phyloP scores from a whole-genome alignment of 2,329 filamentous ascomycete genomes.

The Penicillium sp. region DNA sequence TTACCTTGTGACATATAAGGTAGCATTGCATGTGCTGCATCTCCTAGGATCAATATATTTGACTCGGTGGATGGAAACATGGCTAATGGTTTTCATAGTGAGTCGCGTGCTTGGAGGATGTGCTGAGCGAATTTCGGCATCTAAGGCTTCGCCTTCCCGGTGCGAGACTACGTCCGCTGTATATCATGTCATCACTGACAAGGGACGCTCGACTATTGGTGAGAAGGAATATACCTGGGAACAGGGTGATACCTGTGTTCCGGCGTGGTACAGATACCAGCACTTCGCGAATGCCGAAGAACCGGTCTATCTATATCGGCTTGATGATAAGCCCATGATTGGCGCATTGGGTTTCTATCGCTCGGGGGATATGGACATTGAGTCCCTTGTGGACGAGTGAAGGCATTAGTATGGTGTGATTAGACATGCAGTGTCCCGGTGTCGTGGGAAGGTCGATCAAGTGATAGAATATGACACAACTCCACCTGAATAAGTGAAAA shows the following conservation, averaged over 20 bases:
- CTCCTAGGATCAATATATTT: constrained; percentile 37
- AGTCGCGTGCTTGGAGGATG: constrained; percentile 49
- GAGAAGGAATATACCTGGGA: constrained; percentile 46
- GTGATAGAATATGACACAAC: neutral
- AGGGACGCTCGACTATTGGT: constrained; percentile 43
- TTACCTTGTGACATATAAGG: constrained; percentile 44
- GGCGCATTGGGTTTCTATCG: constrained; percentile 52
- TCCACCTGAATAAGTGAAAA: neutral
- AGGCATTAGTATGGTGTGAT: neutral
- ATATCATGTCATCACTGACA: constrained; percentile 53
- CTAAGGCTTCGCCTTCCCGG: constrained; percentile 35
- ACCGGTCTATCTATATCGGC: constrained; percentile 52
- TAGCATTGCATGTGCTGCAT: constrained; percentile 47
- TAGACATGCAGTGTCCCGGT: no score
- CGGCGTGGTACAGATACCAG: constrained; percentile 52
- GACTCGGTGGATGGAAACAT: neutral
- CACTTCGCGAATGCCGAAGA: constrained; percentile 42
- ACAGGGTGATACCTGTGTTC: constrained; percentile 53
- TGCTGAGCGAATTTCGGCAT: constrained; percentile 46
- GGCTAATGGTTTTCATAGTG: constrained; percentile 31
- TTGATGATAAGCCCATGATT: constrained; percentile 57
- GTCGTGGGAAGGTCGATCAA: neutral
- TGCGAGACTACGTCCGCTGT: constrained; percentile 54
- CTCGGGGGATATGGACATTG: constrained; percentile 39
- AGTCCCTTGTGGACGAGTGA: constrained; percentile 29